A percentile compares a stretch with the other conserved stretches of the same genome.
Conservation (phyloP, 1,139 yeast genomes). For the Ashbya aceris region DNA sequence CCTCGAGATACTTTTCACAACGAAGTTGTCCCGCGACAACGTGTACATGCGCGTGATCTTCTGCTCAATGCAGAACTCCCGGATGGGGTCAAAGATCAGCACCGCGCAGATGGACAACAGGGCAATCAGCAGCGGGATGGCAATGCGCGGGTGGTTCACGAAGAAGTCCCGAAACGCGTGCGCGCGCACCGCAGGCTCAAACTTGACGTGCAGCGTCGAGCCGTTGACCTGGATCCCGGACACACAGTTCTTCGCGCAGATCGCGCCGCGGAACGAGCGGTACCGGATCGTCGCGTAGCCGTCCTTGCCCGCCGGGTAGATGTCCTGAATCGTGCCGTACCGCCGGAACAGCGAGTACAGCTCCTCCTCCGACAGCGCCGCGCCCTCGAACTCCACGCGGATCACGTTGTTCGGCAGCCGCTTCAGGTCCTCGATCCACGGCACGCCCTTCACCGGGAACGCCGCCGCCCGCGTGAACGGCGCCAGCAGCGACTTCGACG, state of each 20-base stretch:
- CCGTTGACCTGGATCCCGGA: conserved; percentile 60
- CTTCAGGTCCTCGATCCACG: conserved; percentile 92
- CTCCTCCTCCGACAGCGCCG: conserved; percentile 70
- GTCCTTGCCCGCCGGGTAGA: conserved; percentile 46
- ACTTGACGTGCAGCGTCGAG: conserved; percentile 66
- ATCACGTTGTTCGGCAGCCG: conserved; percentile 60
- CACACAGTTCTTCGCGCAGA: conserved; percentile 83
- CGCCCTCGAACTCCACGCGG: conserved; percentile 65
- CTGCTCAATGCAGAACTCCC: conserved; percentile 69
- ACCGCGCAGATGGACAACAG: conserved; percentile 71
- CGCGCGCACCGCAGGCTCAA: conserved; percentile 45
- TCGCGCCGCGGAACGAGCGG: conserved; percentile 53
- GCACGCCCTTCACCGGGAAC: conserved; percentile 77
- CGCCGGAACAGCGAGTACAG: conserved; percentile 74
- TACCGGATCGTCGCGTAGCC: conserved; percentile 46
- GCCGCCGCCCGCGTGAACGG: conserved; percentile 39
- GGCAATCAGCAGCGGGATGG: conserved; percentile 51
- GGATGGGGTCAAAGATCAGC: conserved; percentile 81
- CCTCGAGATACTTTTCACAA: conserved; percentile 27
- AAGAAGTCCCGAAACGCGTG: conserved; percentile 48
- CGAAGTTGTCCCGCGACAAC: conserved; percentile 30
- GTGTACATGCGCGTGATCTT: conserved; percentile 53
- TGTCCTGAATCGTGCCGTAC: conserved; percentile 76
- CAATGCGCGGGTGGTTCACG: conserved; percentile 71
- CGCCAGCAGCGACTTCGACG: conserved; percentile 25